Evolutionary conservation across 352 stramenopile genomes (phyloP).

Genomic region (Globisporangium spiculum): DNA sequence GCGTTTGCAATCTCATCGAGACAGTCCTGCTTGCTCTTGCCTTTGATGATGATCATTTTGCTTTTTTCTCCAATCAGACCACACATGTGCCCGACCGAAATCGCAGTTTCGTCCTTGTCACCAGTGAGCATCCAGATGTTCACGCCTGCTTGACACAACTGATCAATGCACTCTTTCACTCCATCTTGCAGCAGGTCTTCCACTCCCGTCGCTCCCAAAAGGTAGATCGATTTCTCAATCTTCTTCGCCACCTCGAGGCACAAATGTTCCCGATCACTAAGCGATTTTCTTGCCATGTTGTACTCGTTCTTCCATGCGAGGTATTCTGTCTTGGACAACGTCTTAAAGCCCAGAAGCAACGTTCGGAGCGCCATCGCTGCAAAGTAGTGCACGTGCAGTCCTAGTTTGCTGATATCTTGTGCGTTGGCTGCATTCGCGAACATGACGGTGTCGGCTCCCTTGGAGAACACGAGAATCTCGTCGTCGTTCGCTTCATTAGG

Average conservation of each 20-base stretch:
- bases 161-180: constrained; percentile 95
- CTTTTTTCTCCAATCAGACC: constrained; percentile 83
- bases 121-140: constrained; percentile 99
- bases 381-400: constrained; percentile 85
- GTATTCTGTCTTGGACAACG: constrained; percentile 61
- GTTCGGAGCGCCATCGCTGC: constrained; percentile 86
- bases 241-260: constrained; percentile 69
- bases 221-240: constrained; percentile 81
- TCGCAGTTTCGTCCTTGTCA: constrained; percentile 99
- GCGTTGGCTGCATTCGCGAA: constrained; percentile 70
- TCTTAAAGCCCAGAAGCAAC: constrained; percentile 77
- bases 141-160: constrained; percentile 94
- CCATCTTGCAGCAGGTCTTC: constrained; percentile 97
- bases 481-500: constrained; percentile 17
- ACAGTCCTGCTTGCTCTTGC: constrained; percentile 74
- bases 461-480: constrained; percentile 80
- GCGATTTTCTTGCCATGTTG: constrained; percentile 59
- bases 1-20: constrained; percentile 79
- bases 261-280: constrained; percentile 56
- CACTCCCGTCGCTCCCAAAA: constrained; percentile 95
- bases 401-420: constrained; percentile 74
- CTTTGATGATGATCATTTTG: constrained; percentile 84
- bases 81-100: constrained; percentile 98
- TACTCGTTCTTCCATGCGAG: constrained; percentile 71
- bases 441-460: constrained; percentile 89